phyloP scores from a whole-genome alignment of 768 basidiomycete genomes.

The Agaricus sinodeliciosus region DNA sequence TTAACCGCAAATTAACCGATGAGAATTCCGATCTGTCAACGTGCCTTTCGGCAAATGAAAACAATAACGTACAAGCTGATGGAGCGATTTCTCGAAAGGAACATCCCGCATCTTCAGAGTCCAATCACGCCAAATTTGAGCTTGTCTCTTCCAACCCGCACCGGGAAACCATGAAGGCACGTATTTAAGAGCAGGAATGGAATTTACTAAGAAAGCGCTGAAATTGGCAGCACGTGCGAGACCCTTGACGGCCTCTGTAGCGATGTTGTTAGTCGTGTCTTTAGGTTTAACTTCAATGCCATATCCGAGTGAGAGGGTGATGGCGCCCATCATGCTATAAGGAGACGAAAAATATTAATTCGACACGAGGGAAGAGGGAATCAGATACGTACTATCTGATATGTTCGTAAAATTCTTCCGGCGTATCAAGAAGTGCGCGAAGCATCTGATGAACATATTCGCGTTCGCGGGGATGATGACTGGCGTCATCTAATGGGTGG shows the following conservation, averaged over 20 bases:
- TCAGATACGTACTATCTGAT: constrained; percentile 33
- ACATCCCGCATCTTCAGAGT: constrained; percentile 18
- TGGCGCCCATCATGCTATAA: constrained; percentile 28
- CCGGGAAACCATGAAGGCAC: constrained; percentile 34
- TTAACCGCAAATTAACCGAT: neutral
- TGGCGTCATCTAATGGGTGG: constrained; percentile 29
- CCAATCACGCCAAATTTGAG: constrained; percentile 22
- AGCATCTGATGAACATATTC: constrained; percentile 38
- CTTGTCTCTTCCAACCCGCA: constrained; percentile 28
- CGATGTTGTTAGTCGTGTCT: constrained; percentile 26
- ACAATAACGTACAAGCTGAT: constrained; percentile 15
- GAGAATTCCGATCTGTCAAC: neutral
- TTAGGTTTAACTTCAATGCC: constrained; percentile 24
- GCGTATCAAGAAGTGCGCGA: constrained; percentile 30
- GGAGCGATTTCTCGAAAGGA: constrained; percentile 19
- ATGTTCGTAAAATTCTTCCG: constrained; percentile 35
- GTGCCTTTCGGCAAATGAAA: neutral
- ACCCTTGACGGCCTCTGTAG: constrained; percentile 21
- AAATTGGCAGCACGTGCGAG: constrained; percentile 23
- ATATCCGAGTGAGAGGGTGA: constrained; percentile 26
- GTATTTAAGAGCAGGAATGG: constrained; percentile 25
- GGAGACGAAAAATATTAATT: neutral
- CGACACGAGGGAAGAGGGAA: neutral
- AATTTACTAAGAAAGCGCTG: constrained; percentile 31
- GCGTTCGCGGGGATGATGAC: constrained; percentile 38